These are phyloP conservation scores for Colletotrichum sansevieriae DNA, from an alignment of 2,329 filamentous ascomycete species.

Conservation along the genomic window DNA sequence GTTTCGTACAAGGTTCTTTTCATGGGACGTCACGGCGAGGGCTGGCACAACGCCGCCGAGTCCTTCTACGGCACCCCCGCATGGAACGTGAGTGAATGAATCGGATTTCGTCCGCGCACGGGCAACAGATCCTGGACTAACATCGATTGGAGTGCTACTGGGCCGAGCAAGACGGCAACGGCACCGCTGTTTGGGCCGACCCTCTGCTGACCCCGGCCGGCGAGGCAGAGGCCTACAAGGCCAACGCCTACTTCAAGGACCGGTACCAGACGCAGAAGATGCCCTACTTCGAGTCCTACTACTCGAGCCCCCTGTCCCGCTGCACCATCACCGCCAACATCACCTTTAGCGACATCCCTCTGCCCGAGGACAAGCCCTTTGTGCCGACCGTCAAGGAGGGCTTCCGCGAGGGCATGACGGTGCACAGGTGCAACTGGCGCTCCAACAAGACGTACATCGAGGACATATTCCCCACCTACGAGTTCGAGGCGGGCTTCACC, in stretches of 20 bases:
- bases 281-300: constrained; percentile 73
- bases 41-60: constrained; percentile 74
- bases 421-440: constrained; percentile 77
- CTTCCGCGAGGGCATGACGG: constrained; percentile 74
- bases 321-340: constrained; percentile 73
- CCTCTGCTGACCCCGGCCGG: constrained; percentile 71
- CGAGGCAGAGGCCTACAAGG: constrained; percentile 67
- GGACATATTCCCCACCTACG: constrained; percentile 63
- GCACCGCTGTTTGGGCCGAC: constrained; percentile 73
- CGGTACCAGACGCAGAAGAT: constrained; percentile 66
- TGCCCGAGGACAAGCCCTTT: constrained; percentile 66
- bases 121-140: constrained; percentile 34
- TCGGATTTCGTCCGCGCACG: background rate
- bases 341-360: constrained; percentile 67
- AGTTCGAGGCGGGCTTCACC: constrained; percentile 71
- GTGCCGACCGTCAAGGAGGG: constrained; percentile 72
- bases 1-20: constrained; percentile 76
- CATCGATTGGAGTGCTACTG: constrained; percentile 69
- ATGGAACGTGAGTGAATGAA: constrained; percentile 70
- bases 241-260: constrained; percentile 70
- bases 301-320: constrained; percentile 73
- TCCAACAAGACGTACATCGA: constrained; percentile 67
- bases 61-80: constrained; percentile 75
- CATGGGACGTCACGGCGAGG: constrained; percentile 78
- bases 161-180: constrained; percentile 73